phyloP scores from a whole-genome alignment of 1,284 basidiomycete species.

The Porogramme epimiltina region DNA sequence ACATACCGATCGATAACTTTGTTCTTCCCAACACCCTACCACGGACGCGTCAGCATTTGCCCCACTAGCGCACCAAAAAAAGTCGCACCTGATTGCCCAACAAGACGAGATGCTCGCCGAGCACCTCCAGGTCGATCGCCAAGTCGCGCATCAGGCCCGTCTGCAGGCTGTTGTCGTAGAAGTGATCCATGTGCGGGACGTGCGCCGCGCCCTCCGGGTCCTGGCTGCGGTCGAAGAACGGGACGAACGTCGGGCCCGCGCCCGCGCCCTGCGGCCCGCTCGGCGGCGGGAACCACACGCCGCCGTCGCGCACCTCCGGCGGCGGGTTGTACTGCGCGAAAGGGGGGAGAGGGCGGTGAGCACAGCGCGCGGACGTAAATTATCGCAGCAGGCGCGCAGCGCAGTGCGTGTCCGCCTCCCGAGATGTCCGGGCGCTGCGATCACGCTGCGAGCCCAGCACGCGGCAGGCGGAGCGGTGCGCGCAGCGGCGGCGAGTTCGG shows the following conservation, averaged over 20 bases:
- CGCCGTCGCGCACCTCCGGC: constrained; percentile 39
- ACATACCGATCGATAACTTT: constrained; percentile 63
- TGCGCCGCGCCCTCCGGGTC: constrained; percentile 58
- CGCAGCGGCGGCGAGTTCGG: neutral
- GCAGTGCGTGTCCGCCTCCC: neutral
- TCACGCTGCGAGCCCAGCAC: no score
- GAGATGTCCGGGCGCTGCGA: constrained; percentile 1
- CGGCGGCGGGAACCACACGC: constrained; percentile 49
- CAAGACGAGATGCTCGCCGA: constrained; percentile 63
- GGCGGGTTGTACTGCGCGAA: constrained; percentile 48
- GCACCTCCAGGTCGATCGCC: constrained; percentile 58
- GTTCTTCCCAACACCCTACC: constrained; percentile 67
- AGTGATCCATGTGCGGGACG: constrained; percentile 68
- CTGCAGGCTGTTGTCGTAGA: constrained; percentile 69
- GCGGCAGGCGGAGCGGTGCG: neutral
- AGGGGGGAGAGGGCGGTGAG: no score
- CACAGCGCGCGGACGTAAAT: no score
- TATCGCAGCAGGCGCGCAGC: no score
- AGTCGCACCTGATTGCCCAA: constrained; percentile 62
- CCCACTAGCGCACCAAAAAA: neutral
- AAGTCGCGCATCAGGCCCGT: constrained; percentile 66
- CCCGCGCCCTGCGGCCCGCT: constrained; percentile 31
- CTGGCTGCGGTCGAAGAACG: constrained; percentile 46
- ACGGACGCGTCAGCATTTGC: neutral
- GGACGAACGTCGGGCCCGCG: constrained; percentile 40